phyloP scores from a whole-genome alignment of 495 filamentous ascomycete genomes.

The Xylaria intraflava region DNA sequence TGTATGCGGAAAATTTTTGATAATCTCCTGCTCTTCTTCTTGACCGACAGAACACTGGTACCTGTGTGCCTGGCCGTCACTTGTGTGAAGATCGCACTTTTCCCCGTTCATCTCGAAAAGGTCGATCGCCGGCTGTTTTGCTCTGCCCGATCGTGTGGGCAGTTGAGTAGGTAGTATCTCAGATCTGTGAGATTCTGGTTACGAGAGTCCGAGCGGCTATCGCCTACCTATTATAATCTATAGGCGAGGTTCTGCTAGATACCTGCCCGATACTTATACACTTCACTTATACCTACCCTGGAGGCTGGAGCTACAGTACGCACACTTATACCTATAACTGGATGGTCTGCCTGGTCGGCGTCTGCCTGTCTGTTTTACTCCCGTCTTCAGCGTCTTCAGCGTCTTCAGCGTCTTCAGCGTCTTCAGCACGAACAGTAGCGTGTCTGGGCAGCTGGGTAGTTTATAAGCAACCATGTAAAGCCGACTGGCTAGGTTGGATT shows the following conservation, averaged over 20 bases:
- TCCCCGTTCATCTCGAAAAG: neutral
- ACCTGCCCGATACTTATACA: no score
- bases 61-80: neutral
- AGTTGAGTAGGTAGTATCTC: no score
- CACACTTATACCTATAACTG: no score
- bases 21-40: neutral
- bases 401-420: no score
- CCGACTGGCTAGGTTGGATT: neutral
- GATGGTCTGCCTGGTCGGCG: no score
- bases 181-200: neutral
- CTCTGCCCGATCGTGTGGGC: constrained; percentile 6
- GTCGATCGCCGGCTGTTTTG: neutral
- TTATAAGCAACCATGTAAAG: neutral
- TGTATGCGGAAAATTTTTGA: constrained; percentile 3
- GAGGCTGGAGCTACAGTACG: no score
- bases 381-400: no score
- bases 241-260: no score
- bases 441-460: neutral
- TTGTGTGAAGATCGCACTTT: constrained; percentile 5
- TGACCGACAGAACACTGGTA: neutral
- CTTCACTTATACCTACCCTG: no score
- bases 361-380: no score
- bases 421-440: no score
- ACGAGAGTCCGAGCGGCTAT: neutral
- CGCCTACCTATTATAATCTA: no score